Base-by-base conservation (phyloP, 371 early-diverging fungal genomes). In the Apophysomyces trapeziformis region DNA sequence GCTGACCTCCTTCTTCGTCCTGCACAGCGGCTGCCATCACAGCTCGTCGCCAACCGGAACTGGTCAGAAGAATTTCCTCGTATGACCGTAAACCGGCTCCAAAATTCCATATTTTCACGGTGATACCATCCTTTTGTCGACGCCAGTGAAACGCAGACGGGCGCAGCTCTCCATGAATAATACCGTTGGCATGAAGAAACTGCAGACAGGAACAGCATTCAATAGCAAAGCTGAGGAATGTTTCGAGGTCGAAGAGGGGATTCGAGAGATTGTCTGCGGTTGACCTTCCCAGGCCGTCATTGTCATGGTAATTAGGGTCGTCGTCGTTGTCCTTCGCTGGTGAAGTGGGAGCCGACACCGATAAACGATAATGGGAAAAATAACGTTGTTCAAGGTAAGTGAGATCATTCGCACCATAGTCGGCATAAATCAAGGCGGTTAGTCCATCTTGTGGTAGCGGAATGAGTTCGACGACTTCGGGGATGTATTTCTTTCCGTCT, bases 111-210 rank as follows among this genome's bases (percentile, higher is more conserved):
- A 81, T 70, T 45, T 76, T 81, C 5, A 69, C 63, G 13, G 56
- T 46, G 38, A 64, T 45, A n/a, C 58, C 62, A 13, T 59, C 47
- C n/a, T 67, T 32, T 9, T 67, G 50, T 26, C 65, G 59, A 38
- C 68, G 61, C 9, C 66, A 54, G 46, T 65, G 68, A n/a, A 81
- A 81, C 1, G 79, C 70, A 16, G 72, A 69, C 5, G 72, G 78
- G 4, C 78, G 61, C 13, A 81, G 46, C 50, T 81, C 82, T 12
- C 79, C 82, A 45, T 81, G 82, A 38, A 78, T 67, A 7, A 75
- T 72, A 18, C 73, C 71, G 60, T 77, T 78, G 43, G 72, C 75
- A 63, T 81, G 82, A 12, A 78, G 50, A 12, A 81, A 77, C 39
- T 81, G 78, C 38, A 81, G 68, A 43, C 77, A 75, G 16, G 76